These are phyloP conservation scores for Podila verticillata DNA, from an alignment of 192 early-diverging fungal species.

Conservation along the genomic window DNA sequence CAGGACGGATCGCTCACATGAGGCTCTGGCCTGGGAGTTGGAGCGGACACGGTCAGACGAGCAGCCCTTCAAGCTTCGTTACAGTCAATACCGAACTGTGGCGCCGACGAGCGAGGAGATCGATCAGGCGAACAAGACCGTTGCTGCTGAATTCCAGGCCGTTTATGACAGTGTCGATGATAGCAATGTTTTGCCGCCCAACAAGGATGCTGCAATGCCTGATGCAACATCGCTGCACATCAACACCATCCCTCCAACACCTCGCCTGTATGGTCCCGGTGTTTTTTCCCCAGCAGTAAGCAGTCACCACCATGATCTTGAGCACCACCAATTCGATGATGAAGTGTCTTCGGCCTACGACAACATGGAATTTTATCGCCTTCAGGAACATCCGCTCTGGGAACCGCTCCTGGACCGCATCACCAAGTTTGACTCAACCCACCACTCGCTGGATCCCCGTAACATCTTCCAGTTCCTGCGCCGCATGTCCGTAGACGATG, in stretches of 20 bases:
- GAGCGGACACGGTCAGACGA: conserved; percentile 15
- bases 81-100: conserved; percentile 28
- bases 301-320: neutral
- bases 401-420: conserved; percentile 44
- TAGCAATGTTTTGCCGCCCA: no score
- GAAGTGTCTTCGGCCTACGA: conserved; percentile 20
- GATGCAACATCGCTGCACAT: neutral
- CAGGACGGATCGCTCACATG: conserved; percentile 29
- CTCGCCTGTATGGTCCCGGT: neutral
- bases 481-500: conserved; percentile 12
- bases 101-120: conserved; percentile 31
- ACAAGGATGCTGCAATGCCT: neutral
- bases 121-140: conserved; percentile 11
- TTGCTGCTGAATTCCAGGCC: conserved; percentile 7
- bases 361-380: conserved; percentile 25
- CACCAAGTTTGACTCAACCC: conserved; percentile 41
- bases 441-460: conserved; percentile 27
- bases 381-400: conserved; percentile 35
- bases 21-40: conserved; percentile 8
- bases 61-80: conserved; percentile 18
- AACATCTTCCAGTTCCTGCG: conserved; percentile 41
- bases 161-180: neutral
- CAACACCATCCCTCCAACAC: neutral
- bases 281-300: neutral
- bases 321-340: neutral